Conservation (phyloP, 371 early-diverging fungal genomes). For the Mucor piriformis region DNA sequence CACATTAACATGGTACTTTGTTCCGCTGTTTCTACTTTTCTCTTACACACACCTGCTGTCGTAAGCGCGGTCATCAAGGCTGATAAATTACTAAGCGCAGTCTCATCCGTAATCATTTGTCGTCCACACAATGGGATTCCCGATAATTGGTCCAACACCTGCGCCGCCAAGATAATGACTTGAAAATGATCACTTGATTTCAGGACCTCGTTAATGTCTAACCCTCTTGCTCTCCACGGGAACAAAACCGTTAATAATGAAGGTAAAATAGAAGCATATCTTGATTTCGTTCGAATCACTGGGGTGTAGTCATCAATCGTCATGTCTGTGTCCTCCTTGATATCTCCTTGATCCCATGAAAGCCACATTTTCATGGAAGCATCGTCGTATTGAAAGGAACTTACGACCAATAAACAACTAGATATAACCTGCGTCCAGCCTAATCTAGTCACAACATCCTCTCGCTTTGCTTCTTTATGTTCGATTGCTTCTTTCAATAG, state of each 20-base stretch:
- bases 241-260: conserved; percentile 10
- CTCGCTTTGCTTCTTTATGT: neutral
- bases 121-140: conserved; percentile 1
- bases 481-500: conserved; percentile 21
- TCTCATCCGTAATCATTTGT: conserved; percentile 9
- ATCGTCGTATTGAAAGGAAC: conserved; percentile 32
- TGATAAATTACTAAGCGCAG: neutral
- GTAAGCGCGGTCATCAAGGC: conserved; percentile 2
- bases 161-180: conserved; percentile 13
- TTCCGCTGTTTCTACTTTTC: neutral
- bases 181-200: conserved; percentile 1
- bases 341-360: conserved; percentile 6
- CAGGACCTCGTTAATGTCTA: neutral
- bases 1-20: neutral
- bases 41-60: neutral
- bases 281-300: neutral
- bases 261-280: conserved; percentile 7
- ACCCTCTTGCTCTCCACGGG: conserved; percentile 3
- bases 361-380: conserved; percentile 32
- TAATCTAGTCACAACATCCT: neutral
- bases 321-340: neutral
- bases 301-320: no score
- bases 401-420: conserved; percentile 29
- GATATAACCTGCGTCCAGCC: conserved; percentile 30
- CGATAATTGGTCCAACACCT: conserved; percentile 19